phyloP scores from a whole-genome alignment of 805 yeast genomes.

The Saccharomycopsis sp. region DNA sequence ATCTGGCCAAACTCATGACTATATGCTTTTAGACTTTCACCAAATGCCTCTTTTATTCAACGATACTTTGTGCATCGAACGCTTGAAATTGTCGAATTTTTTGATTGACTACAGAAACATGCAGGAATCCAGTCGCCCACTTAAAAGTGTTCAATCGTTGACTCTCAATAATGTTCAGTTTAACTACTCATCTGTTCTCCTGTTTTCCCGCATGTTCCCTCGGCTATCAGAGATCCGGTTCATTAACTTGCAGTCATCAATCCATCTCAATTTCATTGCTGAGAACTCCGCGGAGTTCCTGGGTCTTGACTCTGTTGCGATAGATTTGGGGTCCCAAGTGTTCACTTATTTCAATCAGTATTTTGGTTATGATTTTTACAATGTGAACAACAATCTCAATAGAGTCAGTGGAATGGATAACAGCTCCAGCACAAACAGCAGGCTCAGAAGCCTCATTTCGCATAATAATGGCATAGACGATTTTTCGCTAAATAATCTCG shows the following conservation, averaged over 20 bases:
- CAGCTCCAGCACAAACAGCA: background rate
- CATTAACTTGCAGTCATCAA: background rate
- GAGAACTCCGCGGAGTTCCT: background rate
- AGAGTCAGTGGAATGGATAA: background rate
- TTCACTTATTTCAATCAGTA: slow-evolving; percentile 3
- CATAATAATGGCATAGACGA: background rate
- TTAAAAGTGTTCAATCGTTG: background rate
- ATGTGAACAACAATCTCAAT: background rate
- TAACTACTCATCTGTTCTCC: background rate
- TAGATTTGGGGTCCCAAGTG: slow-evolving; percentile 4
- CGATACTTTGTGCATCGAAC: background rate
- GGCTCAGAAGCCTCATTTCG: background rate
- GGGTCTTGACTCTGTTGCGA: background rate
- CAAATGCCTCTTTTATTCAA: background rate
- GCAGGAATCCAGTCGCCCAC: background rate
- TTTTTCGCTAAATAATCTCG: background rate
- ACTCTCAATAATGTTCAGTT: background rate
- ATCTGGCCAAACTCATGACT: background rate
- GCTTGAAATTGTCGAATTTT: background rate
- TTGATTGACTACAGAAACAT: background rate
- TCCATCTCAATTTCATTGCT: background rate
- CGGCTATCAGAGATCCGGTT: background rate
- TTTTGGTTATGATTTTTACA: slow-evolving; percentile 10
- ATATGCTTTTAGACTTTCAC: background rate
- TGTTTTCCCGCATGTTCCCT: background rate